Percentiles rank a stretch among this genome's conserved stretches.
Evolutionary conservation across 495 filamentous ascomycete genomes (phyloP).

Genomic region (Echria macrotheca): DNA sequence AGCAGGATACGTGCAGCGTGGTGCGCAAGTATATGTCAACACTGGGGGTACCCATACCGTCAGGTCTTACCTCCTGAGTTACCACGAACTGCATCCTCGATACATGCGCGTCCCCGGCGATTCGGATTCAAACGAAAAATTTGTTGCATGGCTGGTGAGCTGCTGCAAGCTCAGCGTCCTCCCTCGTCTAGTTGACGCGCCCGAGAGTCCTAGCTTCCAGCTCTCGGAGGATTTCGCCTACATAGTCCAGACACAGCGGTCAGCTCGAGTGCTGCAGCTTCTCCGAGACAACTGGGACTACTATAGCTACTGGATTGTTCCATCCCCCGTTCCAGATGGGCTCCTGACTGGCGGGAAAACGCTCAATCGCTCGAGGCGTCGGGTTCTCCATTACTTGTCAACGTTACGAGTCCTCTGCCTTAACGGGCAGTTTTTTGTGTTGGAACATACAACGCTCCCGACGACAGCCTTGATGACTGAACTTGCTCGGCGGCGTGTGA

Average conservation of each 20-base stretch:
- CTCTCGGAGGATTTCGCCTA: not conserved
- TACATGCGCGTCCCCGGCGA: not conserved
- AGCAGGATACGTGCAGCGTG: not conserved
- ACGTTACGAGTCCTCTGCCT: not conserved
- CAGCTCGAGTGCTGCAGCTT: not conserved
- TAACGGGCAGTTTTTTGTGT: not conserved
- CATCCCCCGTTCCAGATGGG: not conserved
- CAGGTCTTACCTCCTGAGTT: not conserved
- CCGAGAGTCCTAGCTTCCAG: not conserved
- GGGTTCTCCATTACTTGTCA: not conserved
- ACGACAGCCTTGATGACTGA: not conserved
- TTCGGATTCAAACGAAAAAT: not conserved
- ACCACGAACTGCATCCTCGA: not conserved
- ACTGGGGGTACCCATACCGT: not conserved
- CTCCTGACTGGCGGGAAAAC: not conserved
- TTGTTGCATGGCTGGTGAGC: not conserved
- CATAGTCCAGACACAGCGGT: not conserved
- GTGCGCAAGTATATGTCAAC: not conserved
- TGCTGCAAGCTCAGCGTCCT: not conserved
- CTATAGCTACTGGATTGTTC: not conserved
- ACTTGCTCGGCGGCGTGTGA: not conserved
- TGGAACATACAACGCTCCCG: not conserved
- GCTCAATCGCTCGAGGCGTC: not conserved
- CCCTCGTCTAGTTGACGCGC: not conserved
- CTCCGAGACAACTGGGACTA: not conserved